Percentiles rank a stretch among this genome's conserved stretches.
These are phyloP conservation scores for Physcomitrium patens DNA, from an alignment of 225 moss, liverwort and hornwort genomes.

Conservation along the genomic window DNA sequence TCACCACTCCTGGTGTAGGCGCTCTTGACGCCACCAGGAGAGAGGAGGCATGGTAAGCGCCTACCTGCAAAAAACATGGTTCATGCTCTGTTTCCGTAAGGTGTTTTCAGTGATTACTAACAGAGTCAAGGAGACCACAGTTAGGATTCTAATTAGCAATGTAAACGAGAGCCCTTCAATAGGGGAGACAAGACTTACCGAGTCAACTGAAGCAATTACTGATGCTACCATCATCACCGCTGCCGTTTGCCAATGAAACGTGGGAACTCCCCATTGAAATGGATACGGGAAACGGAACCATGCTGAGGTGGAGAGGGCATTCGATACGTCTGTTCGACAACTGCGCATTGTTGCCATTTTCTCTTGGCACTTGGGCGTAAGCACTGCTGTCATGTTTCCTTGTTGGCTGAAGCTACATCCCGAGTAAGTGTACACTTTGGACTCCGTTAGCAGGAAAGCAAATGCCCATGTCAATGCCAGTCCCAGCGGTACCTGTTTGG, in stretches of 20 bases:
- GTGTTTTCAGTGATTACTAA: neutral
- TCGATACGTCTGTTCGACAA: conserved; percentile 76
- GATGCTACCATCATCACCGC: conserved; percentile 79
- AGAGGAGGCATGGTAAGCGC: conserved; percentile 82
- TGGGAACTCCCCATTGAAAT: conserved; percentile 84
- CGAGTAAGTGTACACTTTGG: conserved; percentile 64
- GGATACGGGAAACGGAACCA: conserved; percentile 85
- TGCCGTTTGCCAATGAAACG: conserved; percentile 66
- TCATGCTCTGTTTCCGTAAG: neutral
- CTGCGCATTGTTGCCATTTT: conserved; percentile 57
- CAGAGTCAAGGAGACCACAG: neutral
- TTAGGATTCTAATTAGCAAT: neutral
- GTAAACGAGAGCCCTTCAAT: too few relatives aligned
- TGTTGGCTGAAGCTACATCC: conserved; percentile 56
- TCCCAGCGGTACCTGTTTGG: conserved; percentile 68
- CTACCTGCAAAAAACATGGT: conserved; percentile 55
- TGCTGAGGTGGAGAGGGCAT: conserved; percentile 52
- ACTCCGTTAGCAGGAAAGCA: conserved; percentile 78
- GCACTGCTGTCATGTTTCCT: conserved; percentile 32
- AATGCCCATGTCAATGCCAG: conserved; percentile 72
- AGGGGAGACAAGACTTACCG: conserved; percentile 42
- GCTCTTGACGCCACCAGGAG: conserved; percentile 91
- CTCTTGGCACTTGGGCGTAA: conserved; percentile 42
- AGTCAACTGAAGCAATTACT: conserved; percentile 70
- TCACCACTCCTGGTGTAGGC: conserved; percentile 88